These are phyloP conservation scores for Epicoccum sorghinum DNA, from an alignment of 2,329 filamentous ascomycete genomes.

Conservation along the genomic window DNA sequence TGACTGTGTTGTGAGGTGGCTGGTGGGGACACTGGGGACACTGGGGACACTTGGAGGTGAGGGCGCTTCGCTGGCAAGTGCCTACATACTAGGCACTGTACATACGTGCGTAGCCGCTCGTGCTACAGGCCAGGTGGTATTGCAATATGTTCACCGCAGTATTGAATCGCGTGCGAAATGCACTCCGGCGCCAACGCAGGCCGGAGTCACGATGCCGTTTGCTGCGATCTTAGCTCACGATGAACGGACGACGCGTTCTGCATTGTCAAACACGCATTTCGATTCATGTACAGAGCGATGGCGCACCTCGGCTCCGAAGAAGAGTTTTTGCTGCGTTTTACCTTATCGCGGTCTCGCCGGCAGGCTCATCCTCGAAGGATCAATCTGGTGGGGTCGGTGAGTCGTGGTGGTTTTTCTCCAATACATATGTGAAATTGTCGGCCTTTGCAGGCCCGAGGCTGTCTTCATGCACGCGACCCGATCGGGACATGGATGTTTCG, in stretches of 20 bases:
- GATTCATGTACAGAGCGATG: too few relatives aligned
- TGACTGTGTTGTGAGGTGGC: too few relatives aligned
- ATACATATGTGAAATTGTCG: background rate
- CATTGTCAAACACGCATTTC: background rate
- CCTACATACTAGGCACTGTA: too few relatives aligned
- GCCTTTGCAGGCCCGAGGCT: background rate
- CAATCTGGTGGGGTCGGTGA: background rate
- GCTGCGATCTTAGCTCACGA: too few relatives aligned
- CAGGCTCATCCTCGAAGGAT: slow-evolving; percentile 10
- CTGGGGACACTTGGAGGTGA: background rate
- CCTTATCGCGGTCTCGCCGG: background rate
- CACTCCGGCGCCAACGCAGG: background rate
- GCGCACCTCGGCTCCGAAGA: slow-evolving; percentile 2
- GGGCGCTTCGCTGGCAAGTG: background rate
- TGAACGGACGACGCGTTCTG: too few relatives aligned
- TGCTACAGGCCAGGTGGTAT: too few relatives aligned
- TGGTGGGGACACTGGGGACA: too few relatives aligned
- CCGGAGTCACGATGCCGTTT: too few relatives aligned
- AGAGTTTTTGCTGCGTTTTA: background rate
- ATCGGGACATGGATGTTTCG: slow-evolving; percentile 12
- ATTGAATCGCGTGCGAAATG: background rate
- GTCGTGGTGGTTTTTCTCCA: slow-evolving; percentile 1
- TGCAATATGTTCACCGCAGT: too few relatives aligned
- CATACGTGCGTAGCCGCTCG: too few relatives aligned
- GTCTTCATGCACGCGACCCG: slow-evolving; percentile 4